Percentiles rank a stretch among this genome's conserved stretches.
Conservation (phyloP, 2,329 filamentous ascomycete genomes). For the Aureobasidium leucospermi region DNA sequence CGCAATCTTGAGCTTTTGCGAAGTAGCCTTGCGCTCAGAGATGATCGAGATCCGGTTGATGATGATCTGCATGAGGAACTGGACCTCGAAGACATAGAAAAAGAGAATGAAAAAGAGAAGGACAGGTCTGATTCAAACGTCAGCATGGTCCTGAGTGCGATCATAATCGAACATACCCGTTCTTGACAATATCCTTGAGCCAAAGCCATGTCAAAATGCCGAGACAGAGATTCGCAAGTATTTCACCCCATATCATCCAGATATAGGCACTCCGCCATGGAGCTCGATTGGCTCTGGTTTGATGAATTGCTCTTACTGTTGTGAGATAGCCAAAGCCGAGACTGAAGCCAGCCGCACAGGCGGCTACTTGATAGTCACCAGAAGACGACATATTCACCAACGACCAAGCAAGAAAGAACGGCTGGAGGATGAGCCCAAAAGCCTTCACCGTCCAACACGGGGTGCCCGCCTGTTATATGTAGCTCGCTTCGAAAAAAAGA, state of each 20-base stretch:
- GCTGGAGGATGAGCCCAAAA: neutral
- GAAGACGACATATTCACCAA: neutral
- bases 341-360: conserved; percentile 28
- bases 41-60: conserved; percentile 29
- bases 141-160: neutral
- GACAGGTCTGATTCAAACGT: neutral
- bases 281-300: conserved; percentile 21
- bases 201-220: conserved; percentile 33
- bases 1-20: conserved; percentile 28
- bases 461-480: neutral
- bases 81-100: conserved; percentile 20
- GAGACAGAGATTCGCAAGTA: conserved; percentile 37
- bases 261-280: conserved; percentile 19
- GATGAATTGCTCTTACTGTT: conserved; percentile 30
- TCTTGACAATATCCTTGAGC: conserved; percentile 17
- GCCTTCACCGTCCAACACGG: neutral
- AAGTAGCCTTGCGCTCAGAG: conserved; percentile 16
- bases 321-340: conserved; percentile 37
- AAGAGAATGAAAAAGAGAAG: conserved; percentile 17
- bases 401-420: neutral
- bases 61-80: conserved; percentile 29
- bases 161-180: neutral
- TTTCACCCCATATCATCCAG: conserved; percentile 41
- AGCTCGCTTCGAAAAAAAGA: neutral
- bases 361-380: conserved; percentile 14